Conservation (phyloP, 345 rosid genomes). For the Syzygium grande region DNA sequence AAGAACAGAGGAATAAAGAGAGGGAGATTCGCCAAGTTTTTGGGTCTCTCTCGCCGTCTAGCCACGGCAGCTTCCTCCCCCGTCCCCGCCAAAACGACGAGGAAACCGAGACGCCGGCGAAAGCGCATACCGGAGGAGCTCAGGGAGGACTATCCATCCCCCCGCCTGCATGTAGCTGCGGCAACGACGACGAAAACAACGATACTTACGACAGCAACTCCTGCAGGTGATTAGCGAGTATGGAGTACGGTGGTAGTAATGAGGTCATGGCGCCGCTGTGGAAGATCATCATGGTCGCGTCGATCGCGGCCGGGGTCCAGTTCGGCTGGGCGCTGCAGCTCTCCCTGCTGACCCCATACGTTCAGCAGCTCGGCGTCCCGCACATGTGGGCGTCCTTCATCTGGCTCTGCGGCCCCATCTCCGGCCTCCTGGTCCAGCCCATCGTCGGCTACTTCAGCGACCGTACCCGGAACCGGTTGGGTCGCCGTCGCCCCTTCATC, state of each 20-base stretch:
- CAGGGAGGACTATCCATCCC: neutral
- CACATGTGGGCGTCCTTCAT: constrained; percentile 84
- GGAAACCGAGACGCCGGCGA: neutral
- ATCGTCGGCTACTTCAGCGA: constrained; percentile 80
- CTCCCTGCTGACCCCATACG: constrained; percentile 79
- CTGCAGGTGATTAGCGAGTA: neutral
- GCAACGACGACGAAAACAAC: neutral
- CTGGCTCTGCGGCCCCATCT: constrained; percentile 92
- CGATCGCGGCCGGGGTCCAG: constrained; percentile 85
- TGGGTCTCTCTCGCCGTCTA: neutral
- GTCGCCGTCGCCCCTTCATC: constrained; percentile 90
- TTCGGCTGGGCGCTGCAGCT: constrained; percentile 97
- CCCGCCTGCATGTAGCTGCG: neutral
- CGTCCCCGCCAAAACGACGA: neutral
- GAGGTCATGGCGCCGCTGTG: neutral
- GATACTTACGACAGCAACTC: neutral
- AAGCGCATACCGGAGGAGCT: neutral
- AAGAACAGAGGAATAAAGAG: neutral
- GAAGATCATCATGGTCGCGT: constrained; percentile 54
- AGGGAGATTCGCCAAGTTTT: neutral
- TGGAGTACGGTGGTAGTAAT: neutral
- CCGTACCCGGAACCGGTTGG: constrained; percentile 59
- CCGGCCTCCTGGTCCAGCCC: constrained; percentile 89
- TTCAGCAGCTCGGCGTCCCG: constrained; percentile 74
- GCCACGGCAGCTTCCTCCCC: neutral